phyloP scores from a whole-genome alignment of 2,329 filamentous ascomycete genomes.

The Cladobotryum mycophilum region DNA sequence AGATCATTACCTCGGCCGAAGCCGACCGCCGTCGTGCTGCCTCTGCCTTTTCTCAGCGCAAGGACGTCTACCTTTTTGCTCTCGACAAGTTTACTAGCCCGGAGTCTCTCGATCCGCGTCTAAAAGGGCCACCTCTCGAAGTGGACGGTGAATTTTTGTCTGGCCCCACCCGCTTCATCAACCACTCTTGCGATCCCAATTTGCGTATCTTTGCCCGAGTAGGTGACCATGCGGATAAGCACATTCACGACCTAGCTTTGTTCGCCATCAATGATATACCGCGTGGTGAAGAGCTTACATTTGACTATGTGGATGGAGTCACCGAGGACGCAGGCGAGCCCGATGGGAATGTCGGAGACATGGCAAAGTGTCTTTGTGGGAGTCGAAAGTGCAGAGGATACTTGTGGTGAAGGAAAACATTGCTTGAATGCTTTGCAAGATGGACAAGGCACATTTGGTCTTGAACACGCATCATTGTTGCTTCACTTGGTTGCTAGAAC shows the following conservation, averaged over 20 bases:
- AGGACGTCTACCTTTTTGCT: constrained; percentile 72
- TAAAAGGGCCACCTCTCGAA: constrained; percentile 51
- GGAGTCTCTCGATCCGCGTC: constrained; percentile 47
- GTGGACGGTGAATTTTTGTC: constrained; percentile 71
- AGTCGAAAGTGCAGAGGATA: constrained; percentile 61
- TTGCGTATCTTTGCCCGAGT: constrained; percentile 73
- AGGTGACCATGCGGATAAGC: constrained; percentile 67
- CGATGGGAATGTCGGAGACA: constrained; percentile 39
- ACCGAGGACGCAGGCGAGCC: constrained; percentile 42
- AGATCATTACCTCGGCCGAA: constrained; percentile 58
- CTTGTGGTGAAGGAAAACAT: constrained; percentile 47
- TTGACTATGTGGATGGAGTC: constrained; percentile 69
- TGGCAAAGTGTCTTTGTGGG: constrained; percentile 57
- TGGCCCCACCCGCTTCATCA: constrained; percentile 74
- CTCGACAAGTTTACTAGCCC: constrained; percentile 72
- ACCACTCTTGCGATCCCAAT: constrained; percentile 76
- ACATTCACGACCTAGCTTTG: constrained; percentile 69
- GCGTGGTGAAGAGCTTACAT: constrained; percentile 64
- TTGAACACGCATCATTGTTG: too few relatives aligned
- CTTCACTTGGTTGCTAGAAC: too few relatives aligned
- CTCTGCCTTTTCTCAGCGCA: constrained; percentile 51
- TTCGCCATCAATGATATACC: constrained; percentile 65
- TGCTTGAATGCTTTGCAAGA: neutral
- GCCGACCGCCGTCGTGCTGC: constrained; percentile 57
- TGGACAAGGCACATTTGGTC: too few relatives aligned